These are phyloP conservation scores for Oryza punctata DNA, from an alignment of 176 grass and related monocot species.

Conservation along the genomic window DNA sequence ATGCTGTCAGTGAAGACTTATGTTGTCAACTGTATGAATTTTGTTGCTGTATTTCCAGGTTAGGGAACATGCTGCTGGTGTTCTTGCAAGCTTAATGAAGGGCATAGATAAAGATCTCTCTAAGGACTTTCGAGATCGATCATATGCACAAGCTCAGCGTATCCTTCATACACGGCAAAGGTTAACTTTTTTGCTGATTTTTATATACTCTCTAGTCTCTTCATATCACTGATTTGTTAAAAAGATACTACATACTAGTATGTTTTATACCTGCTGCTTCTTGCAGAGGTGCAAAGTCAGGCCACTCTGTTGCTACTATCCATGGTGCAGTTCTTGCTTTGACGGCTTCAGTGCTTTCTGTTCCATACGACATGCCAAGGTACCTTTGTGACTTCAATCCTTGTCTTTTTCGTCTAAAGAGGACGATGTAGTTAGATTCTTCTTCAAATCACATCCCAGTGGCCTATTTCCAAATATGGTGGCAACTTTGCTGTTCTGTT, in stretches of 20 bases:
- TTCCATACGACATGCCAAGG: constrained; percentile 98
- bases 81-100: constrained; percentile 96
- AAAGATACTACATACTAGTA: neutral
- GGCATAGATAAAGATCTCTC: constrained; percentile 79
- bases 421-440: neutral
- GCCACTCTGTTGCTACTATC: constrained; percentile 61
- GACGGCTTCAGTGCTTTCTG: constrained; percentile 86
- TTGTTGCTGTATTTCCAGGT: constrained; percentile 56
- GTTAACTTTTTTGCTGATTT: constrained; percentile 43
- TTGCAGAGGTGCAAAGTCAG: constrained; percentile 59
- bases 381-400: constrained; percentile 37
- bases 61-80: constrained; percentile 89
- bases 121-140: constrained; percentile 72
- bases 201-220: neutral
- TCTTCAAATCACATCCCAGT: neutral
- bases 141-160: constrained; percentile 67
- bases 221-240: neutral
- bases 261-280: constrained; percentile 14
- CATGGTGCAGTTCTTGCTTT: constrained; percentile 94
- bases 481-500: neutral
- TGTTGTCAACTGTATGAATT: constrained; percentile 11
- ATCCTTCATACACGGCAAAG: constrained; percentile 57
- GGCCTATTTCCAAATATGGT: neutral
- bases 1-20: constrained; percentile 10
- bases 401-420: neutral